phyloP scores from a whole-genome alignment of 331 rosid species.

The Malus hybrid region DNA sequence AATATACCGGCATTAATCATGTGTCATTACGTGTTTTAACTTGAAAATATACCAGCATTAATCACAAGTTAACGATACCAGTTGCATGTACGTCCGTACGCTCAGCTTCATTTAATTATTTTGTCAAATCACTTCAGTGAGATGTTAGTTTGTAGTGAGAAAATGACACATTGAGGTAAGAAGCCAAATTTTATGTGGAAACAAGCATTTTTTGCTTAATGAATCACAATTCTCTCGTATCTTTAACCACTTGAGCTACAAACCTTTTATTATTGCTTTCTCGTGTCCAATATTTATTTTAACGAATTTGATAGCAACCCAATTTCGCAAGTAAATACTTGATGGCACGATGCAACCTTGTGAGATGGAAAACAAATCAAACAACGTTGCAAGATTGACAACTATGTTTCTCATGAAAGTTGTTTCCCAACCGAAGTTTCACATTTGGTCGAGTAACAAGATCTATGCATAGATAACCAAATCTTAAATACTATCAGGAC shows the following conservation, averaged over 20 bases:
- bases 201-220: not conserved
- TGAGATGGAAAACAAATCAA: not conserved
- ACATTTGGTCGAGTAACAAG: not conserved
- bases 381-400: not conserved
- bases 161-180: not conserved
- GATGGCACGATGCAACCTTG: not conserved
- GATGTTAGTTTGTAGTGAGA: not conserved
- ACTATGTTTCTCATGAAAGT: not conserved
- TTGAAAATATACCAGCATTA: too few species aligned
- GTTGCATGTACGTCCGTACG: not conserved
- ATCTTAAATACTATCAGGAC: not conserved
- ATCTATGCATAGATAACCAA: not conserved
- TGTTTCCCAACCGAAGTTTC: not conserved
- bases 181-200: not conserved
- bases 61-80: too few species aligned
- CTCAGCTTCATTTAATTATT: not conserved
- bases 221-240: not conserved
- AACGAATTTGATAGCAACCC: not conserved
- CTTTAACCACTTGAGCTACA: not conserved
- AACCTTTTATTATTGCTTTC: not conserved
- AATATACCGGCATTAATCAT: too few species aligned
- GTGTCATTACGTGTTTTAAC: too few species aligned
- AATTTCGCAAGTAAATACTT: not conserved
- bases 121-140: too few species aligned
- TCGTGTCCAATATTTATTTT: not conserved